Conservation (phyloP, 768 basidiomycete species). For the Chalciporus piperatus region DNA sequence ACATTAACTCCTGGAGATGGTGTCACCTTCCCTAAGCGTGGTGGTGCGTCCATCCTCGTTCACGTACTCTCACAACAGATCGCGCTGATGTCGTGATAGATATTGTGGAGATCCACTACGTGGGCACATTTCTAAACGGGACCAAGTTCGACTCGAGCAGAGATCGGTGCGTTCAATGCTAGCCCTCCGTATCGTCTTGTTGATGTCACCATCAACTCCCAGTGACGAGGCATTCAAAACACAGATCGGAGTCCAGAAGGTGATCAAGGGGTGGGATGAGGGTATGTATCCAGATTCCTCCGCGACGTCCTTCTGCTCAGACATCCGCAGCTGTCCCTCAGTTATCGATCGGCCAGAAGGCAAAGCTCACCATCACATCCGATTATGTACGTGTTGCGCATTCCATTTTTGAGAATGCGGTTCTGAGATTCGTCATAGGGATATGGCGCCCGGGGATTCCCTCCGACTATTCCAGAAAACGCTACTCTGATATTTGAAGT, state of each 20-base stretch:
- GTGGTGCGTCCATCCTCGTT: constrained; percentile 50
- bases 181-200: not conserved
- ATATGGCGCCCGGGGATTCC: constrained; percentile 73
- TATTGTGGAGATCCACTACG: constrained; percentile 74
- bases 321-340: constrained; percentile 60
- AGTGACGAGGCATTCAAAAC: constrained; percentile 64
- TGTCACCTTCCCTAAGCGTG: constrained; percentile 58
- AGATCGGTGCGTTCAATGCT: constrained; percentile 52
- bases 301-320: not conserved
- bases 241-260: constrained; percentile 73
- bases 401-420: not conserved
- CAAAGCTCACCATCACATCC: constrained; percentile 59
- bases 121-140: constrained; percentile 67
- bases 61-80: constrained; percentile 12
- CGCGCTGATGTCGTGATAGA: constrained; percentile 43
- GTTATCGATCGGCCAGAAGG: constrained; percentile 76
- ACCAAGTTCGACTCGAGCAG: constrained; percentile 71
- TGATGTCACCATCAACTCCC: constrained; percentile 12
- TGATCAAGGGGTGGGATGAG: constrained; percentile 91
- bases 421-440: constrained; percentile 41
- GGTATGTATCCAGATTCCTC: constrained; percentile 42
- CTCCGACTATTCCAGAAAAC: constrained; percentile 76
- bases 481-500: constrained; percentile 79
- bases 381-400: constrained; percentile 62
- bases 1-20: constrained; percentile 60